Evolutionary conservation across 1,139 yeast species (phyloP), one percentile per base, ranked within the genome.

Genomic region (Kurtzmaniella quercitrusa): DNA sequence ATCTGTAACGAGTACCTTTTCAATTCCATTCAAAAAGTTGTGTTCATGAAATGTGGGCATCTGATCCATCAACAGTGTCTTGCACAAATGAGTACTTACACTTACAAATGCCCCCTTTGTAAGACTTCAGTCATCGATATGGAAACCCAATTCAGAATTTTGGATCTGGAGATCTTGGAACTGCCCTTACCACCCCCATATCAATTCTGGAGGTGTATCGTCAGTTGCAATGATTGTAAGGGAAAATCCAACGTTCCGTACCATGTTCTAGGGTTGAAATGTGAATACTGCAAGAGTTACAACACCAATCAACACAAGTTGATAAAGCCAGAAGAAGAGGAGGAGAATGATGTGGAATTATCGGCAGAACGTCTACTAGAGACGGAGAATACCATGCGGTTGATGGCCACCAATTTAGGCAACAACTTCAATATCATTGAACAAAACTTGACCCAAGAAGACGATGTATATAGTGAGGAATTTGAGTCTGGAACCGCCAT

Each of bases 31-130:
- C 77, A 74, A 55, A 85, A 90, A 24, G 95, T 90, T 36, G 95
- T 89, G 15, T 89, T 90, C 61, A 89, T 91, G 96, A 77, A 80
- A 41, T 91, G 98, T 63, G 97, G 97, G 3, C 98, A 91, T 64
- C 88, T 95, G 41, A 90, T 91, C 48, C 98, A 91, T 64, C 90
- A 89, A 58, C 60, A 65, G 29, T 91, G 98, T 60, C 90, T 82
- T 59, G 82, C 82, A 47, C 93, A 87, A 52, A 81, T 86, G 59
- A 79, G 89, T 16, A 77, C 81, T 52, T 89, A 86, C 57, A 81
- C 88, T 17, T 90, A 88, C 69, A 87, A 87, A 59, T 91, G 98
- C 62, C 98, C 98, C 1, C 75, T 89, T 2, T 91, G 98, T 59
- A 83, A 88, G 43, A 81, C 87, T 51, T 84, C 96, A 0, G 79